Evolutionary conservation across 2,329 filamentous ascomycete species (phyloP), one percentile per base, ranked within the genome.

Genomic region (Elsinoe fawcettii): DNA sequence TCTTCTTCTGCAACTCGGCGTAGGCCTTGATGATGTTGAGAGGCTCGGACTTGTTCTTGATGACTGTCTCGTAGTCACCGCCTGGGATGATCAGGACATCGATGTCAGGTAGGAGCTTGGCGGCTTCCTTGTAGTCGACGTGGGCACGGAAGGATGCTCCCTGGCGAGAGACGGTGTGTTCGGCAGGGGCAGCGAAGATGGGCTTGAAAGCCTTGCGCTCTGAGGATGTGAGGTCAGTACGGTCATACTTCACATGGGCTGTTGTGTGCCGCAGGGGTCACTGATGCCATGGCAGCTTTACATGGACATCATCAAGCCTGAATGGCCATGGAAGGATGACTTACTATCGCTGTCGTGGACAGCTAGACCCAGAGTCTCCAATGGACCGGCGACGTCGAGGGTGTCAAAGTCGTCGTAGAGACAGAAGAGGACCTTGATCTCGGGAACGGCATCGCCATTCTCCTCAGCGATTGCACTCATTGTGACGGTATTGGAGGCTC

Each of bases 31-130:
- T 88, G 69, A 92, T 77, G 61, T 77, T 74, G 61, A 91, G 77
- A 22, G 86, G 87, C 70, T 90, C 69, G 39, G 59, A 82, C 68
- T 87, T 86, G 67, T 78, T 73, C 72, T 88, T 83, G 67, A 91
- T 73, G 61, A 90, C 71, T 36, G 76, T 73, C 25, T 85, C 80
- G 59, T 75, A 75, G 68, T 82, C 80, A 67, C 89, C 88, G 66
- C 89, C 89, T 25, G 90, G 79, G 62, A 95, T 75, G 70, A 93
- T 79, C 64, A 95, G 79, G 61, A 93, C 79, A 70, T 95, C 89
- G 69, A 87, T 91, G 63, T 90, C 86, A 63, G 84, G 76, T 51
- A 90, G 80, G 63, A 75, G 74, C 59, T 88, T 81, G 72, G 89
- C 80, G 60, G 88, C 88, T 68, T 92, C 87, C 68, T 87, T 86